Evolutionary conservation across 352 stramenopile genomes (phyloP).

Genomic region (Elongisporangium prolatum): DNA sequence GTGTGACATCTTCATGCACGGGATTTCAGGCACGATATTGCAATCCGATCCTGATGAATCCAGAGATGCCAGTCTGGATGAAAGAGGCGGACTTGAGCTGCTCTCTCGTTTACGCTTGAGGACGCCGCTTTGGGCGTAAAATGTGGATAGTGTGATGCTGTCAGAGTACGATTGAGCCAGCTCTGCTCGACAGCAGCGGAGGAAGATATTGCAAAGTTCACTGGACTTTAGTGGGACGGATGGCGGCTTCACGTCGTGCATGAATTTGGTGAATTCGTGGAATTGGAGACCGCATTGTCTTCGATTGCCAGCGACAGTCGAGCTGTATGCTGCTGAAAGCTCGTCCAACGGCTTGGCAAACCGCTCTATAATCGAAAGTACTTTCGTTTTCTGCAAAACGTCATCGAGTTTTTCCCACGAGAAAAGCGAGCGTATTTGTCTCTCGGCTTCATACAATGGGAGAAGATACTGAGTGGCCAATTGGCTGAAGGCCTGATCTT

Average conservation of each 20-base stretch:
- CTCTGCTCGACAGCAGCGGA: conserved; percentile 38
- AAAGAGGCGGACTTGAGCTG: too few relatives aligned
- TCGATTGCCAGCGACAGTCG: conserved; percentile 25
- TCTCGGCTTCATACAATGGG: conserved; percentile 26
- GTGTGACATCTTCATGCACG: conserved; percentile 9
- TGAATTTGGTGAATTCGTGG: conserved; percentile 43
- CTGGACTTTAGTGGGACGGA: conserved; percentile 28
- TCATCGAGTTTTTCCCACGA: conserved; percentile 40
- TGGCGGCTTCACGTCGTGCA: conserved; percentile 44
- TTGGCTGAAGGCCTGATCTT: conserved; percentile 33
- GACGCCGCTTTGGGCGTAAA: conserved; percentile 7
- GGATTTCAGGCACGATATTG: conserved; percentile 9
- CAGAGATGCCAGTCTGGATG: not conserved
- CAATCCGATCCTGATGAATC: conserved; percentile 1
- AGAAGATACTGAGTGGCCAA: conserved; percentile 31
- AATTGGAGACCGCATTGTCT: conserved; percentile 32
- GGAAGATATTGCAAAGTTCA: conserved; percentile 56
- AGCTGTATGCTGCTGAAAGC: conserved; percentile 41
- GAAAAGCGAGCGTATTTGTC: conserved; percentile 7
- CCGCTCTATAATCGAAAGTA: conserved; percentile 23
- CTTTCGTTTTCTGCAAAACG: conserved; percentile 19
- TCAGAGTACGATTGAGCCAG: conserved; percentile 12
- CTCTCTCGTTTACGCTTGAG: not conserved
- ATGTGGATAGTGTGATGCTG: conserved; percentile 9
- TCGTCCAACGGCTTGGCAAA: conserved; percentile 39